Percentiles rank a stretch among this genome's conserved stretches.
phyloP scores from a whole-genome alignment of 768 basidiomycete species.

The Pisolithus marmoratus region DNA sequence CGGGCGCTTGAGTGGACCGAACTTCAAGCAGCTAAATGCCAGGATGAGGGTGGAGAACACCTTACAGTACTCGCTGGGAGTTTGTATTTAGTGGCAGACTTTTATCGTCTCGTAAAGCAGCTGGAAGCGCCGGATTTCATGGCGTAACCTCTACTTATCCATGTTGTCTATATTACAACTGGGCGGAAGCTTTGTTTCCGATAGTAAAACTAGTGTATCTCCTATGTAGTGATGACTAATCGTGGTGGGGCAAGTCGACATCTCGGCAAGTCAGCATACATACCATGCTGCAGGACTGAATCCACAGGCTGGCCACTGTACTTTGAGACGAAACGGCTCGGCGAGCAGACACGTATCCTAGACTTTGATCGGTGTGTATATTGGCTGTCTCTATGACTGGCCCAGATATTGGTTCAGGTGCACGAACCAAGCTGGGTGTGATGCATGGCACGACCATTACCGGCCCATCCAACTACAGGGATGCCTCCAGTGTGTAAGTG shows the following conservation, averaged over 20 bases:
- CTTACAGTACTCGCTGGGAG: slow-evolving; percentile 83
- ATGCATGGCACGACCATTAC: slow-evolving; percentile 6
- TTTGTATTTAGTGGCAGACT: slow-evolving; percentile 90
- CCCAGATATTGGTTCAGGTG: slow-evolving; percentile 1
- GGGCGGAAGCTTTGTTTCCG: neutral
- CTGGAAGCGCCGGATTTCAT: slow-evolving; percentile 6
- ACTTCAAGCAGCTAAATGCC: neutral
- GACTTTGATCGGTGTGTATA: slow-evolving; percentile 7
- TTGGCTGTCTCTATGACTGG: slow-evolving; percentile 7
- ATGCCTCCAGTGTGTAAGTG: slow-evolving; percentile 24
- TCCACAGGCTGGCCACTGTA: neutral
- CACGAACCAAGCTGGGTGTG: slow-evolving; percentile 8
- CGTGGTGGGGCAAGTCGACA: neutral
- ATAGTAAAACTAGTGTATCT: neutral
- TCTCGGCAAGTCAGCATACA: neutral
- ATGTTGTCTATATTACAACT: neutral
- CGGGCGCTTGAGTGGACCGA: slow-evolving; percentile 48
- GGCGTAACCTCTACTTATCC: neutral
- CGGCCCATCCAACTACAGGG: slow-evolving; percentile 21
- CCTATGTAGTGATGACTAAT: neutral
- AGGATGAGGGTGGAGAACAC: slow-evolving; percentile 20
- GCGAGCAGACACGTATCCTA: neutral
- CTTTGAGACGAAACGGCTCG: neutral
- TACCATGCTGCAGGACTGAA: neutral
- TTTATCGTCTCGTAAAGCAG: slow-evolving; percentile 53